A percentile compares a stretch with the other conserved stretches of the same genome.
These are phyloP conservation scores for Mycena amicta DNA, from an alignment of 768 basidiomycete genomes.

Conservation along the genomic window DNA sequence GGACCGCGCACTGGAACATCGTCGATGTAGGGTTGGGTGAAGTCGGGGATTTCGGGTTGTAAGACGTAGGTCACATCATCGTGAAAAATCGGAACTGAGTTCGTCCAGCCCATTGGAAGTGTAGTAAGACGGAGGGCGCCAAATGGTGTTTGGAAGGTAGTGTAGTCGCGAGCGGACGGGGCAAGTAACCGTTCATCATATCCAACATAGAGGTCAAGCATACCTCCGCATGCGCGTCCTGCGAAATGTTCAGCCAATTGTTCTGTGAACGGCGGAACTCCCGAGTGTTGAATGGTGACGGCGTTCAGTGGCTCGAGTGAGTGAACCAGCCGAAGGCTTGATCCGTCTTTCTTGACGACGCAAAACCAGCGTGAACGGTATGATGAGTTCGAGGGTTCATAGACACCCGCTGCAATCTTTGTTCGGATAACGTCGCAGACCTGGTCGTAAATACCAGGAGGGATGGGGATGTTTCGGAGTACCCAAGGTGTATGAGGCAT, in stretches of 20 bases:
- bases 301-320: too few relatives aligned
- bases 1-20: constrained; percentile 30
- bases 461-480: constrained; percentile 20
- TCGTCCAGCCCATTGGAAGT: constrained; percentile 23
- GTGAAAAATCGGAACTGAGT: constrained; percentile 24
- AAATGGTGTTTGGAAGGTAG: too few relatives aligned
- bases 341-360: constrained; percentile 21
- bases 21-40: constrained; percentile 30
- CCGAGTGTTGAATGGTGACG: too few relatives aligned
- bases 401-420: too few relatives aligned
- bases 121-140: constrained; percentile 16
- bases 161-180: constrained; percentile 15
- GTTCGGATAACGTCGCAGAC: too few relatives aligned
- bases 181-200: constrained; percentile 14
- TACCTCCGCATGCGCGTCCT: too few relatives aligned
- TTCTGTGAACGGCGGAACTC: too few relatives aligned
- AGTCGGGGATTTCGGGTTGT: constrained; percentile 23
- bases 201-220: constrained; percentile 14
- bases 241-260: too few relatives aligned
- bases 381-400: too few relatives aligned
- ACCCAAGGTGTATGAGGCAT: neutral
- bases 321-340: constrained; percentile 19
- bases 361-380: too few relatives aligned
- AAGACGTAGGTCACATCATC: constrained; percentile 28
- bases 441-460: constrained; percentile 21